Evolutionary conservation across 1,284 basidiomycete species (phyloP).

Genomic region (Fomitopsis pinicola): DNA sequence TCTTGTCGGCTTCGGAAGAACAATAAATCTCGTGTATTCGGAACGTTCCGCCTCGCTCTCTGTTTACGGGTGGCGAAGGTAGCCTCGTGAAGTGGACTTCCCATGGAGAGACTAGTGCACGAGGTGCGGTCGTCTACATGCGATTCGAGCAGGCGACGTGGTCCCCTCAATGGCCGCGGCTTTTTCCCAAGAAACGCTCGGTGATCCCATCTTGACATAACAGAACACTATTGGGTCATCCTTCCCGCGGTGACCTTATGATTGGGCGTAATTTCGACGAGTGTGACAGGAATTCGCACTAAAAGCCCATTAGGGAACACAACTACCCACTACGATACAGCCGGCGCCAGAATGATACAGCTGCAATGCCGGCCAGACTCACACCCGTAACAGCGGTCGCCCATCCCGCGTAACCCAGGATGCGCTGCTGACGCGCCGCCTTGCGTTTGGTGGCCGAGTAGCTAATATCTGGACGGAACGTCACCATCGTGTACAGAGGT

Average conservation of each 20-base stretch:
- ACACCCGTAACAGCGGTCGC: slow-evolving; percentile 32
- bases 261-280: not conserved
- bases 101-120: not conserved
- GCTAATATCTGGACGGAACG: slow-evolving; percentile 91
- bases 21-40: not conserved
- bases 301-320: slow-evolving; percentile 3
- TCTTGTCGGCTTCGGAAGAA: not conserved
- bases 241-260: slow-evolving; percentile 2
- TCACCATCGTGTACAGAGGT: slow-evolving; percentile 95
- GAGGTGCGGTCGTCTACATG: not conserved
- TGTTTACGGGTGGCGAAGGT: not conserved
- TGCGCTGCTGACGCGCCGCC: slow-evolving; percentile 55
- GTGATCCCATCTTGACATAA: slow-evolving; percentile 5
- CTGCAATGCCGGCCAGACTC: slow-evolving; percentile 38
- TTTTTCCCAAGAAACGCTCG: not conserved
- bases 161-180: not conserved
- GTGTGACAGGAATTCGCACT: not conserved
- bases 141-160: not conserved
- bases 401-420: slow-evolving; percentile 34
- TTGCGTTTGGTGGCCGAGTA: slow-evolving; percentile 73
- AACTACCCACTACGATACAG: slow-evolving; percentile 25
- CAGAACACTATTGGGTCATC: not conserved
- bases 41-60: not conserved
- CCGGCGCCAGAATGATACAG: slow-evolving; percentile 33
- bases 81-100: not conserved